Evolutionary conservation across 352 stramenopile genomes (phyloP).

Genomic region (Phytophthora europaea): DNA sequence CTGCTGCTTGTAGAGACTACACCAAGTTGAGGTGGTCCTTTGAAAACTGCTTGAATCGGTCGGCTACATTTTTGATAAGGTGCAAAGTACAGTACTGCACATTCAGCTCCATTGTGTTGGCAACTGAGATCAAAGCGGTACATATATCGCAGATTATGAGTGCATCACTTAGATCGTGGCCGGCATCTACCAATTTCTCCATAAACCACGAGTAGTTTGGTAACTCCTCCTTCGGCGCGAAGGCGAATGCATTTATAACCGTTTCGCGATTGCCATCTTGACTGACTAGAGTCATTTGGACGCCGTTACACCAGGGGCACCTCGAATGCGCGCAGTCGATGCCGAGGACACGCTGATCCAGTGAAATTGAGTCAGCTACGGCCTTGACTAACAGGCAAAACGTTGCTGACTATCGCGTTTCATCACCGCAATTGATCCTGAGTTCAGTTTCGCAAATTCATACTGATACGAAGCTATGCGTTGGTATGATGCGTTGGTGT

Average conservation of each 20-base stretch:
- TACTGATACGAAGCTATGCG: too few species aligned
- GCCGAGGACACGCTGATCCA: too few species aligned
- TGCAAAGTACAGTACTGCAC: background rate
- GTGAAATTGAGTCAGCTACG: too few species aligned
- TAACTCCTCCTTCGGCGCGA: background rate
- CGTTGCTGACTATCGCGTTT: too few species aligned
- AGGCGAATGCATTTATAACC: background rate
- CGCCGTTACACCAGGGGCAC: background rate
- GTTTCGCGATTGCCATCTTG: constrained; percentile 4
- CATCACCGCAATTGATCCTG: background rate
- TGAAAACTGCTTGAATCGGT: background rate
- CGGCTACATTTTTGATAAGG: background rate
- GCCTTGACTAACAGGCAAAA: too few species aligned
- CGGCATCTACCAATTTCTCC: background rate
- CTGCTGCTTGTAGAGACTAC: background rate
- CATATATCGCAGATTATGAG: background rate
- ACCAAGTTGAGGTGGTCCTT: background rate
- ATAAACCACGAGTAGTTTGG: background rate
- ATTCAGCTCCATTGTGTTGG: background rate
- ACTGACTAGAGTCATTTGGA: background rate
- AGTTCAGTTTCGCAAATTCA: too few species aligned
- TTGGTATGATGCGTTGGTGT: too few species aligned
- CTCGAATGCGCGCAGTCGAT: background rate
- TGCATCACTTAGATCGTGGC: background rate
- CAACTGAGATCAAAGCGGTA: background rate